These are phyloP conservation scores for Fusarium proliferatum DNA, from an alignment of 2,329 filamentous ascomycete genomes.

Conservation along the genomic window DNA sequence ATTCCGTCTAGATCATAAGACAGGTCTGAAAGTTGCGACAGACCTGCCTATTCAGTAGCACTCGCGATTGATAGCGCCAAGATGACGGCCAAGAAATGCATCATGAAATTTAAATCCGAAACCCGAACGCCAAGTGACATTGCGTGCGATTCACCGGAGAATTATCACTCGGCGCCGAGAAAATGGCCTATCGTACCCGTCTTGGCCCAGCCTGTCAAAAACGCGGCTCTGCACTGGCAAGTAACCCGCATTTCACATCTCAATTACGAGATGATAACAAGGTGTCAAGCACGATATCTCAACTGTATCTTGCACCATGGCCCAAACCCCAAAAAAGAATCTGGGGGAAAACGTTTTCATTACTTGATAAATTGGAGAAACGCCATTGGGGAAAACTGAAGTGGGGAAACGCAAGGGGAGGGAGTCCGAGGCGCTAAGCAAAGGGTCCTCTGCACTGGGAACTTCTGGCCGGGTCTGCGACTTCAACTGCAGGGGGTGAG, in stretches of 20 bases:
- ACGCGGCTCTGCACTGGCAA: conserved; percentile 19
- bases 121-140: background rate
- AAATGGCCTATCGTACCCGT: conserved; percentile 6
- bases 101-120: background rate
- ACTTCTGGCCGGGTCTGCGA: conserved; percentile 11
- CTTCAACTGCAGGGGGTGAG: conserved; percentile 1
- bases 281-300: conserved; percentile 25
- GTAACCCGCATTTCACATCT: background rate
- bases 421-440: conserved; percentile 27
- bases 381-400: background rate
- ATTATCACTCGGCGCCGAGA: background rate
- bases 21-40: background rate
- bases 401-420: background rate
- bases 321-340: conserved; percentile 4
- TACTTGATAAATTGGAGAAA: conserved; percentile 16
- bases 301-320: conserved; percentile 15
- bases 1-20: background rate
- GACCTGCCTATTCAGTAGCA: conserved; percentile 22
- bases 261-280: conserved; percentile 10
- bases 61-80: background rate
- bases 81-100: background rate
- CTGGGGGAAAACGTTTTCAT: conserved; percentile 30
- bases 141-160: conserved; percentile 18
- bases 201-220: background rate
- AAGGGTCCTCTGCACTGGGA: conserved; percentile 31